A percentile compares a stretch with the other conserved stretches of the same genome.
phyloP scores from a whole-genome alignment of 1,284 basidiomycete species.

The Cryptococcus wingfieldii region DNA sequence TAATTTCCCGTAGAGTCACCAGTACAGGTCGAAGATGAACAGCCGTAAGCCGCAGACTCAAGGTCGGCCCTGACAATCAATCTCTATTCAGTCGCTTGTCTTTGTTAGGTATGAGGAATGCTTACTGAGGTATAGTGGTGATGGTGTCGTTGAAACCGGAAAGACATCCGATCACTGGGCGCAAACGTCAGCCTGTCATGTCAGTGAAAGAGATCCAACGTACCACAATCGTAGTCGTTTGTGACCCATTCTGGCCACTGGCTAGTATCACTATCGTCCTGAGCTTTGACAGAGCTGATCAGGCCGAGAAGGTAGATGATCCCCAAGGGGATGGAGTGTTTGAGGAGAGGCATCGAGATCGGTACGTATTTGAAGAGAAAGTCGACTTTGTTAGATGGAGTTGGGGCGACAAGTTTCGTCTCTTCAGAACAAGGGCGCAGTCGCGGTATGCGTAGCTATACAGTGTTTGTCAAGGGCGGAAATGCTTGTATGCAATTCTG shows the following conservation, averaged over 20 bases:
- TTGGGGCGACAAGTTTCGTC: too few relatives aligned
- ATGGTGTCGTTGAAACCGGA: conserved; percentile 19
- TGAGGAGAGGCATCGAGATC: not conserved
- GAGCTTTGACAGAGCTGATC: not conserved
- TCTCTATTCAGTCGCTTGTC: not conserved
- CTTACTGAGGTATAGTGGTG: conserved; percentile 18
- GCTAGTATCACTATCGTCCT: not conserved
- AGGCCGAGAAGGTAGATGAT: not conserved
- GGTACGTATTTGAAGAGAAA: too few relatives aligned
- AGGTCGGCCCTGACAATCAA: conserved; percentile 6
- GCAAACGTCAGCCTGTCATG: not conserved
- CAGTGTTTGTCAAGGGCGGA: too few relatives aligned
- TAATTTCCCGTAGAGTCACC: conserved; percentile 16
- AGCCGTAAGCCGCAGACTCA: conserved; percentile 10
- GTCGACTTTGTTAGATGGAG: too few relatives aligned
- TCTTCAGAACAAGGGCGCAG: too few relatives aligned
- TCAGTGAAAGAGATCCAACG: not conserved
- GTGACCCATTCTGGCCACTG: conserved; percentile 24
- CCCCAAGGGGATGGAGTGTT: not conserved
- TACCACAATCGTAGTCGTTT: conserved; percentile 31
- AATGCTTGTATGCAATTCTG: too few relatives aligned
- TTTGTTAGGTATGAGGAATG: not conserved
- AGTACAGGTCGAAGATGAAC: conserved; percentile 16
- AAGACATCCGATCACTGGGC: conserved; percentile 18
- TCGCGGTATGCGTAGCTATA: too few relatives aligned